Evolutionary conservation across 73 alveolate genomes (phyloP).

Genomic region (Stentor coeruleus): DNA sequence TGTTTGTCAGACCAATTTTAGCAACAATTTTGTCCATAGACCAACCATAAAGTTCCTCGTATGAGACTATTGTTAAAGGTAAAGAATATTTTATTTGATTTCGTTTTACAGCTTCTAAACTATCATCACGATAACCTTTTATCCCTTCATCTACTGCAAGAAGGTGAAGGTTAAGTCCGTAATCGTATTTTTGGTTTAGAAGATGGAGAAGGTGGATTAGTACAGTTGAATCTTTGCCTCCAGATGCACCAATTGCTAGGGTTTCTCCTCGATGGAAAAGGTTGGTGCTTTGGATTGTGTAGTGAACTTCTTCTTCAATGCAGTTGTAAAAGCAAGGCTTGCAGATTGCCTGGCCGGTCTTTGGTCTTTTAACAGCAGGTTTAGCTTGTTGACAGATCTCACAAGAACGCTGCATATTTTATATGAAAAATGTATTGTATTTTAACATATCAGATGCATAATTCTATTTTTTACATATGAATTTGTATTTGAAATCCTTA

Average conservation of each 20-base stretch:
- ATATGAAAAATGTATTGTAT: too few relatives aligned
- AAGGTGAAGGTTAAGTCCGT: conserved; percentile 83
- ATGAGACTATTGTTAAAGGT: conserved; percentile 80
- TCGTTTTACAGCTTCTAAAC: conserved; percentile 89
- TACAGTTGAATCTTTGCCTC: conserved; percentile 98
- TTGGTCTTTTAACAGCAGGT: conserved; percentile 22
- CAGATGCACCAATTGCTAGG: conserved; percentile 88
- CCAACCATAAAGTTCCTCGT: conserved; percentile 90
- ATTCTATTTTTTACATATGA: too few relatives aligned
- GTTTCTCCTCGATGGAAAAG: conserved; percentile 82
- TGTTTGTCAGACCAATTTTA: conserved; percentile 33
- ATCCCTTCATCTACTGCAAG: conserved; percentile 98
- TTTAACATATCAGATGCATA: too few relatives aligned
- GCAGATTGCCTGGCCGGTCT: conserved; percentile 19
- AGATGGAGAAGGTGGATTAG: conserved; percentile 89
- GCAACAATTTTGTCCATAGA: conserved; percentile 97
- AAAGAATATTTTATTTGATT: conserved; percentile 77
- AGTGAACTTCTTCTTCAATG: conserved; percentile 95
- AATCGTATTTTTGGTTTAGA: conserved; percentile 85
- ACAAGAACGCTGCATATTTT: not conserved
- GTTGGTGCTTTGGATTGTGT: conserved; percentile 74
- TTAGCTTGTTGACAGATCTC: conserved; percentile 2
- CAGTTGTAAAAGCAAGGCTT: conserved; percentile 82
- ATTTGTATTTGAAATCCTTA: too few relatives aligned
- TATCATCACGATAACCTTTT: conserved; percentile 96